Base-by-base conservation (phyloP, 2,329 filamentous ascomycete species). In the Hypocrella siamensis region DNA sequence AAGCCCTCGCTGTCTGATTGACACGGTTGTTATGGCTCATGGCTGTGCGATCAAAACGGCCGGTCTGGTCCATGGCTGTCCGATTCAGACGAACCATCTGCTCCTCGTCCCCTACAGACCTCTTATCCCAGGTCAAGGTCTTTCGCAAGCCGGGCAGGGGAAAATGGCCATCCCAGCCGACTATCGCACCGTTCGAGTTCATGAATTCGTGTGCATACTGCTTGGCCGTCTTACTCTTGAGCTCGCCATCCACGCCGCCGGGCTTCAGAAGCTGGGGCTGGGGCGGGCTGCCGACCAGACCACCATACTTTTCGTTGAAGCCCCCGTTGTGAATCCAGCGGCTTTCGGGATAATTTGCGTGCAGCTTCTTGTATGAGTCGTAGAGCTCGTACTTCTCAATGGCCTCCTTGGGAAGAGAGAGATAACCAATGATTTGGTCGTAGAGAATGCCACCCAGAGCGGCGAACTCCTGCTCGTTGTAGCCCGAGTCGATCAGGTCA, bases 131-230 rank as follows among this genome's bases (percentile, higher is more conserved):
- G 22, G n/a, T n/a, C 11, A n/a, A n/a, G n/a, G n/a, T n/a, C n/a
- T n/a, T n/a, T n/a, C 25, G 25, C 10, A 26, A 10, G 25, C 25
- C 25, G 11, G 9, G 7, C 6, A 28, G 17, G 17, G 27, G 27
- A 28, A 28, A 28, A 7, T 28, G 16, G 27, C 27, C 27, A 17
- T 28, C 27, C 27, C 27, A 28, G 14, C 27, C 27, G 9, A 28
- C 27, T 15, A 19, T 10, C 16, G 15, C 15, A 10, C 27, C 27
- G 18, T n/a, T 15, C 16, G 16, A 17, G 16, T 28, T 28, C 27
- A 28, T 28, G n/a, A 28, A 28, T 15, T 28, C 27, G 4, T 11
- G 11, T 8, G 27, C 27, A 28, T 28, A 5, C 27, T 28, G 15
- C 27, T 28, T 16, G 11, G 18, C 10, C n/a, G 27, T 28, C 27